A percentile compares a stretch with the other conserved stretches of the same genome.
phyloP scores from a whole-genome alignment of 768 basidiomycete genomes.

The Termitomyces sp. region DNA sequence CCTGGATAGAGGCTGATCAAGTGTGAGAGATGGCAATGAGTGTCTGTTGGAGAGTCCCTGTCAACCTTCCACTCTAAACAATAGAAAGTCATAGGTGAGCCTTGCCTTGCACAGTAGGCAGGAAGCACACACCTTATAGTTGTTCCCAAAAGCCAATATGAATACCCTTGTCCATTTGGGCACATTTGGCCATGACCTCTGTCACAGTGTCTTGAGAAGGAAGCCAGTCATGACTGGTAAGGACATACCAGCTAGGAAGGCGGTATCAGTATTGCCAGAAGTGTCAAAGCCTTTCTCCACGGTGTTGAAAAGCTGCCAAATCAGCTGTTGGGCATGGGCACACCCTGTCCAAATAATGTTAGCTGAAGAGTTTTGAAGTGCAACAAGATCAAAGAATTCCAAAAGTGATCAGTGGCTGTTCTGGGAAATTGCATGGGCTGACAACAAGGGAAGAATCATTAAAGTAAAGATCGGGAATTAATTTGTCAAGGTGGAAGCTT shows the following conservation, averaged over 20 bases:
- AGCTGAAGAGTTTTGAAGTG: neutral
- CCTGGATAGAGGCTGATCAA: no score
- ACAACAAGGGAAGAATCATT: constrained; percentile 71
- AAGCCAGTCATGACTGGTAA: no score
- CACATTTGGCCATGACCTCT: no score
- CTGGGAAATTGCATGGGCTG: constrained; percentile 74
- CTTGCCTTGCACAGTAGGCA: no score
- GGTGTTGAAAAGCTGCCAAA: constrained; percentile 76
- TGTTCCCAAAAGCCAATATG: no score
- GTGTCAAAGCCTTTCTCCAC: constrained; percentile 65
- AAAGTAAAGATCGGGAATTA: constrained; percentile 60
- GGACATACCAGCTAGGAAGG: constrained; percentile 55
- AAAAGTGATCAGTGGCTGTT: constrained; percentile 67
- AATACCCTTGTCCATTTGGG: no score
- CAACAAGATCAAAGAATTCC: constrained; percentile 31
- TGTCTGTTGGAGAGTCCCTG: no score
- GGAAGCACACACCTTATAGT: no score
- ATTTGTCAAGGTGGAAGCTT: constrained; percentile 68
- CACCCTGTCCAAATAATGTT: constrained; percentile 43
- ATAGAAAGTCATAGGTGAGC: no score
- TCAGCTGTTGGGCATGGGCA: constrained; percentile 71
- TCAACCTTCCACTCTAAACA: no score
- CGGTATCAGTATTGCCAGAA: constrained; percentile 60
- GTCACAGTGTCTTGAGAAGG: no score
- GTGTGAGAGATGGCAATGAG: no score